A percentile compares a stretch with the other conserved stretches of the same genome.
Conservation (phyloP, 345 rosid genomes). For the Psidium friedrichsthalianum region DNA sequence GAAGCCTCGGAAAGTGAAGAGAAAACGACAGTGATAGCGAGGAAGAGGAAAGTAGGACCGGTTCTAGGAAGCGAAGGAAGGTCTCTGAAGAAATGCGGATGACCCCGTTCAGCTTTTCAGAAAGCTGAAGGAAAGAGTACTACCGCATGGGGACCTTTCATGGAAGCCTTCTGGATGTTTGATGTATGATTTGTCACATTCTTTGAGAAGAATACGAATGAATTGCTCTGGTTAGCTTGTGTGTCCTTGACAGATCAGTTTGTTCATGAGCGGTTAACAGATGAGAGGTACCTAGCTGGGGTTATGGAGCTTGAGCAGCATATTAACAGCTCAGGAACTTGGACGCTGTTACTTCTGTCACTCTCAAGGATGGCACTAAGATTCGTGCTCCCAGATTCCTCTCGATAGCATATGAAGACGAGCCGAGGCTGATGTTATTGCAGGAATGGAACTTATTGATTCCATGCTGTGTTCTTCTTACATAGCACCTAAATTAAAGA, state of each 20-base stretch:
- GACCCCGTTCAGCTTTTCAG: constrained; percentile 37
- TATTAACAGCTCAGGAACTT: constrained; percentile 65
- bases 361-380: constrained; percentile 85
- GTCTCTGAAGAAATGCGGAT: constrained; percentile 25
- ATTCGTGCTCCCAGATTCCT: constrained; percentile 81
- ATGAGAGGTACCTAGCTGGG: constrained; percentile 91
- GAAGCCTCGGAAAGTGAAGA: constrained; percentile 12
- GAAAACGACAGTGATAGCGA: constrained; percentile 30
- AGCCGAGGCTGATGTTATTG: constrained; percentile 79
- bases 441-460: constrained; percentile 94
- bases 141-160: constrained; percentile 82
- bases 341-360: constrained; percentile 66
- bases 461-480: constrained; percentile 90
- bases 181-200: constrained; percentile 72
- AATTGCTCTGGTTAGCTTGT: constrained; percentile 94
- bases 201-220: constrained; percentile 78
- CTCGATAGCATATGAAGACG: constrained; percentile 89
- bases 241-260: constrained; percentile 91
- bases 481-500: constrained; percentile 78
- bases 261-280: constrained; percentile 85
- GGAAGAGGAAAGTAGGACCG: constrained; percentile 25
- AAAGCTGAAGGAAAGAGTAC: constrained; percentile 60
- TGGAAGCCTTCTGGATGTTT: constrained; percentile 85
- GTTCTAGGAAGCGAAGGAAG: constrained; percentile 64
- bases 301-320: constrained; percentile 99